Percentiles rank a stretch among this genome's conserved stretches.
phyloP scores from a whole-genome alignment of 2,329 filamentous ascomycete species.

The Colletotrichum truncatum region DNA sequence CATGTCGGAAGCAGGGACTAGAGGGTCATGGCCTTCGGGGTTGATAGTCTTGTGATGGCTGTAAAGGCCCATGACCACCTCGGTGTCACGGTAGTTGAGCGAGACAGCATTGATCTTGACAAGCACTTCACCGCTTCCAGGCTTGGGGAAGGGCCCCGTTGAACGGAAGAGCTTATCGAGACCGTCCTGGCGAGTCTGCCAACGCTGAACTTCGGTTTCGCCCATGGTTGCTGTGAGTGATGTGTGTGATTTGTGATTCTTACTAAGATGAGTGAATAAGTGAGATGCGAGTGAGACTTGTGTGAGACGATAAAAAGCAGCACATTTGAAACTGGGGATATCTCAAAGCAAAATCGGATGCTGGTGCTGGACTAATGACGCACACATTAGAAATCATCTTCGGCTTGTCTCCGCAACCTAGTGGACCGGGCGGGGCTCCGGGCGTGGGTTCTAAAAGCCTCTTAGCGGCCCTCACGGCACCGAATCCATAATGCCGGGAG shows the following conservation, averaged over 20 bases:
- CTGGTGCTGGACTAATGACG: constrained; percentile 7
- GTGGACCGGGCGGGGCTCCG: constrained; percentile 13
- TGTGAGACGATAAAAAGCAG: not conserved
- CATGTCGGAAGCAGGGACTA: constrained; percentile 77
- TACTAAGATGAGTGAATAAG: no score
- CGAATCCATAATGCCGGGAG: not conserved
- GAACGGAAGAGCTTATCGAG: constrained; percentile 59
- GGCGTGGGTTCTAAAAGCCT: not conserved
- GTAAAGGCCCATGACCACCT: constrained; percentile 73
- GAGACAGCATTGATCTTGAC: constrained; percentile 56
- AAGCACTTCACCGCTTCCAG: constrained; percentile 60
- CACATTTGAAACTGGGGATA: not conserved
- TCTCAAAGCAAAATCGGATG: not conserved
- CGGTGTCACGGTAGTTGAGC: constrained; percentile 60
- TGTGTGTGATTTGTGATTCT: not conserved
- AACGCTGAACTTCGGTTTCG: constrained; percentile 48
- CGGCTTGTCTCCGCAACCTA: constrained; percentile 10
- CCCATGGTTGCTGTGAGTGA: not conserved
- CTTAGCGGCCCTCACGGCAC: not conserved
- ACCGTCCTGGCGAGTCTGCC: constrained; percentile 64
- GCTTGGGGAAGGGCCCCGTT: constrained; percentile 54
- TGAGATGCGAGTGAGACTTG: not conserved
- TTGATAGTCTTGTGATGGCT: constrained; percentile 68
- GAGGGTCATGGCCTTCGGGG: constrained; percentile 42
- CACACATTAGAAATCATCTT: constrained; percentile 24